Conservation (phyloP, 177 flowering plant genomes). For the Vitis hybrid region DNA sequence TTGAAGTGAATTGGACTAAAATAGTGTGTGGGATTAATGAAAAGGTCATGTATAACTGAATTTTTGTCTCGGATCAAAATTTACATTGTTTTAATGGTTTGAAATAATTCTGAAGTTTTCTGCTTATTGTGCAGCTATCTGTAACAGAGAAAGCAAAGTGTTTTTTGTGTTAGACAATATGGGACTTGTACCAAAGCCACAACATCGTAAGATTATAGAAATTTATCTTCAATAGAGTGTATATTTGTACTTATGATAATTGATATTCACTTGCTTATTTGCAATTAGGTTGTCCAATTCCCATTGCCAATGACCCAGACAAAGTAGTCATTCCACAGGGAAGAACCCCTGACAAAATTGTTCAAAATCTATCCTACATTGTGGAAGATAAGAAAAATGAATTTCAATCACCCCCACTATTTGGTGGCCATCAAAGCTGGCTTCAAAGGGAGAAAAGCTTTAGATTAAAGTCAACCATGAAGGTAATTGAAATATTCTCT, state of each 20-base stretch:
- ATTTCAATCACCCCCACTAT: slow-evolving; percentile 55
- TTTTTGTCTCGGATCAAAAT: background rate
- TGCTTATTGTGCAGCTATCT: slow-evolving; percentile 64
- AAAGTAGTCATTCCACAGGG: slow-evolving; percentile 59
- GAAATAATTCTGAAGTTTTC: background rate
- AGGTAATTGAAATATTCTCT: slow-evolving; percentile 41
- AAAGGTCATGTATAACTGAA: background rate
- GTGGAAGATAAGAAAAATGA: slow-evolving; percentile 53
- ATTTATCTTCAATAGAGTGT: slow-evolving; percentile 4
- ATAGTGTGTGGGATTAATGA: background rate
- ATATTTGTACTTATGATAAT: background rate
- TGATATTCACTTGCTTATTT: slow-evolving; percentile 13
- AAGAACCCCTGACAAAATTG: slow-evolving; percentile 56
- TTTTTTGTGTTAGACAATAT: slow-evolving; percentile 53
- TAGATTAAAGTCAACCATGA: slow-evolving; percentile 66
- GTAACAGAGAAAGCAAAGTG: slow-evolving; percentile 80
- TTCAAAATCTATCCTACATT: slow-evolving; percentile 56
- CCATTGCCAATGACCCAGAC: slow-evolving; percentile 64
- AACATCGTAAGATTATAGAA: slow-evolving; percentile 68
- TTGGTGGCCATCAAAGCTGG: slow-evolving; percentile 94
- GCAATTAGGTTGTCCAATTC: slow-evolving; percentile 76
- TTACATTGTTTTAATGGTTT: background rate
- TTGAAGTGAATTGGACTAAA: no score
- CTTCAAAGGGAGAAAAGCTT: slow-evolving; percentile 74
- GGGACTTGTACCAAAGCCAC: slow-evolving; percentile 70